These are phyloP conservation scores for Venturia aucupariae DNA, from an alignment of 2,329 filamentous ascomycete species.

Conservation along the genomic window DNA sequence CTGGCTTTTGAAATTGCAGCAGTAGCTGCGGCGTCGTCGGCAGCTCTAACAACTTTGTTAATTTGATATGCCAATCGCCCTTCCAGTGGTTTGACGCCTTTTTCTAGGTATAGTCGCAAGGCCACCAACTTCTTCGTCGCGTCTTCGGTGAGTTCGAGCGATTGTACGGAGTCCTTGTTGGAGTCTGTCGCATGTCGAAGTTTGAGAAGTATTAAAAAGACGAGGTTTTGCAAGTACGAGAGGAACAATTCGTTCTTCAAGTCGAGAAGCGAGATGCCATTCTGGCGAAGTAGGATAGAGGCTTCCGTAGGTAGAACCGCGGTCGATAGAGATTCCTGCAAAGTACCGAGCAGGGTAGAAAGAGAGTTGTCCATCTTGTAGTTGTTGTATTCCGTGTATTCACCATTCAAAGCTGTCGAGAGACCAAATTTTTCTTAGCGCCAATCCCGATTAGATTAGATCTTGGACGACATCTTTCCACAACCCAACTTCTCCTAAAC, in stretches of 20 bases:
- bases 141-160: slow-evolving; percentile 48
- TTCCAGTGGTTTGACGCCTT: slow-evolving; percentile 83
- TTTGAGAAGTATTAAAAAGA: slow-evolving; percentile 77
- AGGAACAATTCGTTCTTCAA: slow-evolving; percentile 96
- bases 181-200: slow-evolving; percentile 47
- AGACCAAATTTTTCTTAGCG: background rate
- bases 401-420: background rate
- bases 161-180: slow-evolving; percentile 26
- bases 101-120: slow-evolving; percentile 84
- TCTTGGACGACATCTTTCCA: background rate
- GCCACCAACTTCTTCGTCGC: slow-evolving; percentile 84
- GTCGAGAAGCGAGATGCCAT: slow-evolving; percentile 90
- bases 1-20: slow-evolving; percentile 28
- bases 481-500: too few species aligned
- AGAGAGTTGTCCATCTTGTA: slow-evolving; percentile 26
- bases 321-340: slow-evolving; percentile 56
- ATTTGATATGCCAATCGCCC: slow-evolving; percentile 89
- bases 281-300: slow-evolving; percentile 61
- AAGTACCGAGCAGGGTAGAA: slow-evolving; percentile 31
- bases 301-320: slow-evolving; percentile 47
- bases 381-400: background rate
- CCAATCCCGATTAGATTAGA: background rate
- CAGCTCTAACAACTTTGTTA: slow-evolving; percentile 83
- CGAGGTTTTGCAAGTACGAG: slow-evolving; percentile 77
- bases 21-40: slow-evolving; percentile 54